Conservation (phyloP, 2,329 filamentous ascomycete species). For the Macrophomina tecta region DNA sequence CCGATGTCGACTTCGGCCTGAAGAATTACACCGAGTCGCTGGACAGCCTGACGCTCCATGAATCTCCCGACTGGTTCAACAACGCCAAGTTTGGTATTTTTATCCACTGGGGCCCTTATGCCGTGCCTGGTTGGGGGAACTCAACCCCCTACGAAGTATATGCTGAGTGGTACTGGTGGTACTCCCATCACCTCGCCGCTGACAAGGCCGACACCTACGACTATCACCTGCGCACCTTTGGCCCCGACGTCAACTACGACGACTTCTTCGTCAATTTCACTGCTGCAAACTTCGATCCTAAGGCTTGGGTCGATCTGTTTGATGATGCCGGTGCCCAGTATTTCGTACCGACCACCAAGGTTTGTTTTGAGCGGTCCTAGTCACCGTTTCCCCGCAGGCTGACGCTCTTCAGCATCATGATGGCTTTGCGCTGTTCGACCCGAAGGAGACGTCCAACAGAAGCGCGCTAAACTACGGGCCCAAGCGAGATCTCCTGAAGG, state of each 20-base stretch:
- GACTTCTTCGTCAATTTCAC: conserved; percentile 63
- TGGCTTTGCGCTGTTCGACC: conserved; percentile 53
- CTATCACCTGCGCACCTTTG: conserved; percentile 58
- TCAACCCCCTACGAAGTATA: conserved; percentile 47
- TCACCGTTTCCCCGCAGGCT: background rate
- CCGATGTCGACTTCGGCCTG: conserved; percentile 25
- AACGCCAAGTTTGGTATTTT: conserved; percentile 66
- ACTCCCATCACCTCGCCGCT: conserved; percentile 51
- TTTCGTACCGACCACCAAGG: conserved; percentile 52
- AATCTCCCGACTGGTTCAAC: conserved; percentile 61
- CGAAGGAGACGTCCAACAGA: conserved; percentile 48
- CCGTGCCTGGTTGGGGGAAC: conserved; percentile 63
- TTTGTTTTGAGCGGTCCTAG: background rate
- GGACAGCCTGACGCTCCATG: conserved; percentile 48
- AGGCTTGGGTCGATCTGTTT: conserved; percentile 61
- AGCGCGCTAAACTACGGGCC: conserved; percentile 49
- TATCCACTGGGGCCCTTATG: conserved; percentile 65
- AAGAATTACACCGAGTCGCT: conserved; percentile 29
- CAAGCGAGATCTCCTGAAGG: conserved; percentile 49
- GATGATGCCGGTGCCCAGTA: conserved; percentile 59
- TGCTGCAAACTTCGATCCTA: conserved; percentile 56
- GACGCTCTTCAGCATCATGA: background rate
- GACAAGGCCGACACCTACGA: conserved; percentile 54
- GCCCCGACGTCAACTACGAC: conserved; percentile 60
- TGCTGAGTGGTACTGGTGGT: conserved; percentile 52